Evolutionary conservation across 176 grass and related monocot species (phyloP).

Genomic region (Melocanna baccifera): DNA sequence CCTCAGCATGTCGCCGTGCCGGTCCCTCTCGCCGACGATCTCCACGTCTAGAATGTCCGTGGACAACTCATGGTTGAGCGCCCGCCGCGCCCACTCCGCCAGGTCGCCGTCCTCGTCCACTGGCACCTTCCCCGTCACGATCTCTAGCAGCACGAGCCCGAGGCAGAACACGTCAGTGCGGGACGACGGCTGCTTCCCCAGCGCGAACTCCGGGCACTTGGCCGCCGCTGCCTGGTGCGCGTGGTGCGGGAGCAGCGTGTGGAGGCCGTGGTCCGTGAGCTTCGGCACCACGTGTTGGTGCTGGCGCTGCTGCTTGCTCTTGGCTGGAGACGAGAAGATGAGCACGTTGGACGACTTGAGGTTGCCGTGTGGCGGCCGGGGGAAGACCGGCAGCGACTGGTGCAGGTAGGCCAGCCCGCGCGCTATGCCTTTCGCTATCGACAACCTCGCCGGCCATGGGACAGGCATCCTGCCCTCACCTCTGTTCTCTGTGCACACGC

Average conservation of each 20-base stretch:
- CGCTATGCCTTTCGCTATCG: conserved; percentile 64
- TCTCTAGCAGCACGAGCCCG: conserved; percentile 73
- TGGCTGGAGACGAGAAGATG: neutral
- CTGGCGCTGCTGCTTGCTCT: neutral
- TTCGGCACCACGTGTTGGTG: conserved; percentile 37
- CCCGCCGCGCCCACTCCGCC: conserved; percentile 70
- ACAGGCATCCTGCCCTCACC: conserved; percentile 72
- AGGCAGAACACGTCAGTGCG: conserved; percentile 90
- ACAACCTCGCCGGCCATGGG: conserved; percentile 64
- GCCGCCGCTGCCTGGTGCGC: conserved; percentile 49
- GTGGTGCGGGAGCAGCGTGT: conserved; percentile 57
- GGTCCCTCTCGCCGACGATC: conserved; percentile 53
- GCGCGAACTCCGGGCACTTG: conserved; percentile 60
- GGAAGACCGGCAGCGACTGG: conserved; percentile 55
- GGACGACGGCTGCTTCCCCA: conserved; percentile 44
- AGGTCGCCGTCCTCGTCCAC: conserved; percentile 68
- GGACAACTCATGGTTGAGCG: conserved; percentile 86
- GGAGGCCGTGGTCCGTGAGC: conserved; percentile 77
- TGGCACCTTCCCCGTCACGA: conserved; percentile 75
- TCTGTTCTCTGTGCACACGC: conserved; percentile 49
- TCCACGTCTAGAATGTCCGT: conserved; percentile 89
- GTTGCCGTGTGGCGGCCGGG: conserved; percentile 80
- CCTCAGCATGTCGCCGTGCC: conserved; percentile 79
- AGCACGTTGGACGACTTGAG: conserved; percentile 89
- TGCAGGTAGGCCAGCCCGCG: conserved; percentile 73